Percentiles rank a stretch among this genome's conserved stretches.
Conservation (phyloP, 495 filamentous ascomycete genomes). For the Collariella sp. region DNA sequence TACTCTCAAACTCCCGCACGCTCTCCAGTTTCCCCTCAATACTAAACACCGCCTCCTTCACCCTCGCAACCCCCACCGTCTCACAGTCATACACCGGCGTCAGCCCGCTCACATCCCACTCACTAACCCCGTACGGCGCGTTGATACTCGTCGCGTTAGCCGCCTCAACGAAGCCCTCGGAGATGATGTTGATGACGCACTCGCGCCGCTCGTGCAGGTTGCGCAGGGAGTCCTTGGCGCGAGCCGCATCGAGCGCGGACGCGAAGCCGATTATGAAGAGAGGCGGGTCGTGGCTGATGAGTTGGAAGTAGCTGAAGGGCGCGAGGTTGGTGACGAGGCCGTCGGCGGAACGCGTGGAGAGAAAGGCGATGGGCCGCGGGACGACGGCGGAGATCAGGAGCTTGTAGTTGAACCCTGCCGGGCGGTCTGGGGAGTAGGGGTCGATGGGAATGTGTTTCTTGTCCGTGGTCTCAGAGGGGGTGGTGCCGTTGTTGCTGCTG, state of each 20-base stretch:
- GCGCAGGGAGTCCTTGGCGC: conserved; percentile 64
- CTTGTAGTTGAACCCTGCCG: conserved; percentile 74
- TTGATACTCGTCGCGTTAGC: conserved; percentile 75
- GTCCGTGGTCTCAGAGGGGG: no score
- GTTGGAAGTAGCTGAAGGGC: conserved; percentile 76
- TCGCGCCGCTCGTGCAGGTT: conserved; percentile 67
- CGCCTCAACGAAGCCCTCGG: conserved; percentile 77
- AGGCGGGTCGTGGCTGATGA: conserved; percentile 85
- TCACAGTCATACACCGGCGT: conserved; percentile 55
- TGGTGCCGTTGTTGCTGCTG: conserved; percentile 32
- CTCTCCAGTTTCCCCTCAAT: conserved; percentile 72
- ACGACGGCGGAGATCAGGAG: conserved; percentile 81
- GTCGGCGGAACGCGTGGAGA: conserved; percentile 42
- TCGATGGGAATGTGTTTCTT: conserved; percentile 67
- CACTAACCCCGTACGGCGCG: conserved; percentile 65
- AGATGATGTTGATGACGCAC: conserved; percentile 80
- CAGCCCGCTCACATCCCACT: conserved; percentile 75
- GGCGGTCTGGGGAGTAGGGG: conserved; percentile 64
- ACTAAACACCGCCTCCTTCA: conserved; percentile 71
- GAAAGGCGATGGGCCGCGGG: conserved; percentile 63
- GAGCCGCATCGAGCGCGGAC: conserved; percentile 36
- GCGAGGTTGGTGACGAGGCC: conserved; percentile 58
- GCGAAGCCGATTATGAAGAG: conserved; percentile 76
- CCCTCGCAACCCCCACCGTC: conserved; percentile 62
- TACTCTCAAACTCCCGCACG: conserved; percentile 67